Base-by-base conservation (phyloP, 1,139 yeast genomes). In the Sugiyamaella novakii region DNA sequence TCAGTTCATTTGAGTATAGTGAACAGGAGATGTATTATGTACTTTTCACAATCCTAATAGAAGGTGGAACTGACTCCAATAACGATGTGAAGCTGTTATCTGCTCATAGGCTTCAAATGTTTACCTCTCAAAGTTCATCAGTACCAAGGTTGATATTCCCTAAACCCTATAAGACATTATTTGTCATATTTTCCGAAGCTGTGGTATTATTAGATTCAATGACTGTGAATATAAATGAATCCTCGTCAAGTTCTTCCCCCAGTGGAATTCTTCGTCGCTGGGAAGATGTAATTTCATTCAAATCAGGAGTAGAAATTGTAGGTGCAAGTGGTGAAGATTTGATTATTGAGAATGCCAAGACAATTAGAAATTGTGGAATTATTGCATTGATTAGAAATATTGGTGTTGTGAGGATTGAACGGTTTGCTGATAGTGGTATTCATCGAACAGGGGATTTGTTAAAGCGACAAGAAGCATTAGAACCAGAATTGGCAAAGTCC, bases 241-340 rank as follows among this genome's bases (percentile, higher is more conserved):
- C 40, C 10, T 12, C 14, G 17, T 4, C 27, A n/a, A 18, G 30
- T 37, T 30, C 29, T 45, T 31, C 46, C 62, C 64, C 12, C 3
- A 27, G 29, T 18, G 49, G 40, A 1, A 53, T 71, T 21, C 73
- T 72, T 46, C 78, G 83, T 22, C 75, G 83, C 61, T 87, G 95
- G 95, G 95, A 88, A 65, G 96, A 88, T 61, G 73, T 79, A 6
- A 72, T 88, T 15, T 72, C 76, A 12, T 76, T 88, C 54, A 78
- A 78, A 51, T 57, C 75, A 1, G 73, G 76, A 12, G 77, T 83
- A 2, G 69, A 73, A 1, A 71, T 87, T 12, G 69, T 84, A 27
- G 92, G 92, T 0, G 71, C 72, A 51, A 89, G 88, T 1, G 72
- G 71, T 53, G 86, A 81, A 62, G 69, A 70, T 66, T 49, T 53